Base-by-base conservation (phyloP, 257 asterid species). In the Verbena officinalis region DNA sequence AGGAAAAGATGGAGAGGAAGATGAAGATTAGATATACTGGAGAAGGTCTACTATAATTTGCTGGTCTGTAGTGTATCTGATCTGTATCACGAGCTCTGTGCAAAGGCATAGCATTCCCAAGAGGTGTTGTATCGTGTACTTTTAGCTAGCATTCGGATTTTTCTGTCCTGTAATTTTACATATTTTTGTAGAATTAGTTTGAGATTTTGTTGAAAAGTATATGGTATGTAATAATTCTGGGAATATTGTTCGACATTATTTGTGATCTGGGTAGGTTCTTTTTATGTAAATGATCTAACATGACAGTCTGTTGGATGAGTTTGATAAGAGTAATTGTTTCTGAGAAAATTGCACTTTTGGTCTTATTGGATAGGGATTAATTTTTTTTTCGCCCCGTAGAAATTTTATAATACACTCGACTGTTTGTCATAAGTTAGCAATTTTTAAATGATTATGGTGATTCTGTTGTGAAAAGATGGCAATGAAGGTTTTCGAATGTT, bases 1-100 rank as follows among this genome's bases (percentile, higher is more conserved):
- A 0, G 91, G 51, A 33, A 74, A 83, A 65, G 84, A 81, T 44
- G 85, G 72, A 64, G 81, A 70, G 12, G 82, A 73, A 4, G 82
- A 56, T 13, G 81, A 76, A 20, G 74, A 71, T 30, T 78, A 74
- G 80, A 16, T 67, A 64, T 49, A 9, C 59, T 64, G 14, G 44
- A 12, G 33, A 27, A 27, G 33, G 33, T 27, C 4, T 27, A 2
- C 33, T 27, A 5, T 27, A 27, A 50, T 54, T 60, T 42, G 12
- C 36, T 65, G 65, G 50, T 44, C 55, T 38, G 15, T 38, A 38
- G 40, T 67, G 53, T 30, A 44, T 30, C 4, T 4, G 21, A 45
- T 43, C 33, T 56, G 11, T 52, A n/a, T 67, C 27, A 30, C 22
- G 23, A 20, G 62, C 10, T 58, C 38, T 13, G 20, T 56, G 40